A percentile compares a stretch with the other conserved stretches of the same genome.
Conservation (phyloP, 1,284 basidiomycete genomes). For the Heliocybe sulcata region DNA sequence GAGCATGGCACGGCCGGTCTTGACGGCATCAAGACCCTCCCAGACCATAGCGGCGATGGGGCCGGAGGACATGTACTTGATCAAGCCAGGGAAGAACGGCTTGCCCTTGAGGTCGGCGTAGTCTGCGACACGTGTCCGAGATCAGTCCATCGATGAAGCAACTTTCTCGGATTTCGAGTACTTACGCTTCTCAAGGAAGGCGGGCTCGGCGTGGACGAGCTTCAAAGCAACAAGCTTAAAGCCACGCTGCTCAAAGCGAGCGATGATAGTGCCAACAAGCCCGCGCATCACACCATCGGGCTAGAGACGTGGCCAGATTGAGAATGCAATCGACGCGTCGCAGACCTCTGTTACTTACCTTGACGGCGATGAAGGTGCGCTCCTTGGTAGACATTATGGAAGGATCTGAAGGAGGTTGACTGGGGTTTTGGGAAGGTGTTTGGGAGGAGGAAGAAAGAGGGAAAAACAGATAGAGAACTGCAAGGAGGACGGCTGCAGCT, state of each 20-base stretch:
- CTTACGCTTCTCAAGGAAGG: constrained; percentile 84
- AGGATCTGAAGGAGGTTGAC: constrained; percentile 7
- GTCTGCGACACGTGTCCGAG: constrained; percentile 45
- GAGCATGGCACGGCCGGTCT: constrained; percentile 93
- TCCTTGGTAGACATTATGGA: constrained; percentile 54
- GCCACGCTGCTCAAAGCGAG: constrained; percentile 91
- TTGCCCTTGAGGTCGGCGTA: constrained; percentile 90
- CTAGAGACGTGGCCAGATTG: constrained; percentile 32
- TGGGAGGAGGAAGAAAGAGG: constrained; percentile 19
- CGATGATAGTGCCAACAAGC: constrained; percentile 91
- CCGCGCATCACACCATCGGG: constrained; percentile 96
- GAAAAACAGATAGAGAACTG: constrained; percentile 22
- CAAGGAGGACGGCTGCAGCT: constrained; percentile 5
- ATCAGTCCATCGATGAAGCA: constrained; percentile 1
- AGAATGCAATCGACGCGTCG: constrained; percentile 1
- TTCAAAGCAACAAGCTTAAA: constrained; percentile 93
- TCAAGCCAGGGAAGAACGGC: constrained; percentile 88
- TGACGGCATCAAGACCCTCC: constrained; percentile 95
- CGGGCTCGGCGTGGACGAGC: constrained; percentile 67
- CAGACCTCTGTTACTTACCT: constrained; percentile 35
- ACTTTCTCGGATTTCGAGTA: constrained; percentile 7
- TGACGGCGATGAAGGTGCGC: constrained; percentile 89
- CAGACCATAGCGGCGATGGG: constrained; percentile 98
- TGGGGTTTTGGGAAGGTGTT: constrained; percentile 9
- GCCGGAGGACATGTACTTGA: constrained; percentile 93